Conservation (phyloP, 768 basidiomycete genomes). For the Gyrodon lividus region DNA sequence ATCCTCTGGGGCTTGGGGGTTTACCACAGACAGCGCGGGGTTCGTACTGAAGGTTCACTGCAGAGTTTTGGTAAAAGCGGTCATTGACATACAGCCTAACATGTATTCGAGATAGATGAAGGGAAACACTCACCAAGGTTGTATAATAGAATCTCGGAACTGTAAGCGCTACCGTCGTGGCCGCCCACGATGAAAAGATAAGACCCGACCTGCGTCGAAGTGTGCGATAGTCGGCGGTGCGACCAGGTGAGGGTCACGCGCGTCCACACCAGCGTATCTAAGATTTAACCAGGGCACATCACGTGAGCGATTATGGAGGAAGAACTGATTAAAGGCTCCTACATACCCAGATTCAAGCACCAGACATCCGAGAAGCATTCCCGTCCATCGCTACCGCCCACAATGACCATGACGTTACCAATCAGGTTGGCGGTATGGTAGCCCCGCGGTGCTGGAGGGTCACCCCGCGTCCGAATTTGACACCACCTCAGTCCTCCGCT, state of each 20-base stretch:
- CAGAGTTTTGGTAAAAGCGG: not conserved
- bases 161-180: conserved; percentile 78
- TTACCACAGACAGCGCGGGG: conserved; percentile 64
- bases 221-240: conserved; percentile 76
- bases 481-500: conserved; percentile 51
- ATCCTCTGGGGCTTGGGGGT: conserved; percentile 73
- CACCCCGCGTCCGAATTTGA: conserved; percentile 53
- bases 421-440: conserved; percentile 92
- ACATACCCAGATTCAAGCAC: conserved; percentile 80
- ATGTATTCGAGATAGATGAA: not conserved
- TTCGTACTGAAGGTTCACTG: conserved; percentile 87
- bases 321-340: not conserved
- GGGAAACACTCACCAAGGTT: conserved; percentile 65
- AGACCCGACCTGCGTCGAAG: conserved; percentile 86
- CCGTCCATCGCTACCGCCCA: conserved; percentile 89
- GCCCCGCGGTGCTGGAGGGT: conserved; percentile 64
- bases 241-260: conserved; percentile 21
- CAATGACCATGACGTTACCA: conserved; percentile 79
- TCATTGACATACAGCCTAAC: not conserved
- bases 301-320: too few species aligned
- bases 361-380: conserved; percentile 89
- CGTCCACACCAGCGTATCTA: conserved; percentile 32
- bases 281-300: not conserved
- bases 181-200: conserved; percentile 90
- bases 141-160: conserved; percentile 73